Conservation (phyloP, 2,329 filamentous ascomycete species). For the Penicillium sp. region DNA sequence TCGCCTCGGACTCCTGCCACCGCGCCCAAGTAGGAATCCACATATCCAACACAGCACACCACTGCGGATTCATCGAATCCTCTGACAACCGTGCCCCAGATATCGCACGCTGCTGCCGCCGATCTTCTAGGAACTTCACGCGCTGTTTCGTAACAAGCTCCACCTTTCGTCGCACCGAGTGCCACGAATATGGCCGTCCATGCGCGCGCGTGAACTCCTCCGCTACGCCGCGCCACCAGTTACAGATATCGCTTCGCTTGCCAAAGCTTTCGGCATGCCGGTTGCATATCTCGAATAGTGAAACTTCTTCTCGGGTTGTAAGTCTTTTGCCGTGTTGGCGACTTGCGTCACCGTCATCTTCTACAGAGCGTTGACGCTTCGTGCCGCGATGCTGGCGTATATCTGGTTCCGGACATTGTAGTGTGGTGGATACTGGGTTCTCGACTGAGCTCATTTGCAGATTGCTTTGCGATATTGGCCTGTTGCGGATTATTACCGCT, state of each 20-base stretch:
- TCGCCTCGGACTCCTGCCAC: constrained; percentile 40
- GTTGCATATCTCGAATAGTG: constrained; percentile 43
- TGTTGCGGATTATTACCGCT: neutral
- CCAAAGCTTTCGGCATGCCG: constrained; percentile 38
- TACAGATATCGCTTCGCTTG: constrained; percentile 42
- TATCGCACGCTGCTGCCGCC: constrained; percentile 10
- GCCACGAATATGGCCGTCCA: constrained; percentile 44
- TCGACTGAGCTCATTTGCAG: neutral
- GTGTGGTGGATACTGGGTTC: neutral
- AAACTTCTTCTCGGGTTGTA: constrained; percentile 42
- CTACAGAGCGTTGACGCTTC: constrained; percentile 11
- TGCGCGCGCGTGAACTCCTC: constrained; percentile 39
- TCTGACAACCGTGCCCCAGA: constrained; percentile 5
- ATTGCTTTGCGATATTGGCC: neutral
- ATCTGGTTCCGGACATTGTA: neutral
- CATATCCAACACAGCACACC: constrained; percentile 40
- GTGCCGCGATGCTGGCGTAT: constrained; percentile 1
- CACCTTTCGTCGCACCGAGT: constrained; percentile 44
- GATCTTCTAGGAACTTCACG: constrained; percentile 39
- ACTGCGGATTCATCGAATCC: constrained; percentile 38
- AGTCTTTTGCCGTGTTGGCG: constrained; percentile 41
- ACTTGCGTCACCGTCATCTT: constrained; percentile 12
- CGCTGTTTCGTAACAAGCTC: constrained; percentile 43
- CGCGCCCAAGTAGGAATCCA: constrained; percentile 44
- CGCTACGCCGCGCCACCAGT: constrained; percentile 44